These are phyloP conservation scores for Avena sativa DNA, from an alignment of 176 grass and related monocot species.

Conservation along the genomic window DNA sequence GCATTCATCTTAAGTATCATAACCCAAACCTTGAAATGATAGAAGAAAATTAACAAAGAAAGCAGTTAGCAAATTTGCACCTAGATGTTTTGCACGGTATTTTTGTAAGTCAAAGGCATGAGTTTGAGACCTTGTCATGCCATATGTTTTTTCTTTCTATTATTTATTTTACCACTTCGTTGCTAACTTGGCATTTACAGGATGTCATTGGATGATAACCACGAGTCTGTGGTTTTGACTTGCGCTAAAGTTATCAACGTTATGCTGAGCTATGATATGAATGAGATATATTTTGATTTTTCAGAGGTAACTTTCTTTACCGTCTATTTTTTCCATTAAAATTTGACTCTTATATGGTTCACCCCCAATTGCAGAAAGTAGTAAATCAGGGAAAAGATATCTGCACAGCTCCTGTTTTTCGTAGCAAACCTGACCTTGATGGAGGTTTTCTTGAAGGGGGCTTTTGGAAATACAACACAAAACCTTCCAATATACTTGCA, in stretches of 20 bases:
- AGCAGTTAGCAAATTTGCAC: constrained; percentile 3
- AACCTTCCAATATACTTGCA: constrained; percentile 78
- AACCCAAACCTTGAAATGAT: constrained; percentile 16
- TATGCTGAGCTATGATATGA: constrained; percentile 76
- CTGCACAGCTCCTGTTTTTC: constrained; percentile 91
- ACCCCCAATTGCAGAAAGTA: constrained; percentile 61
- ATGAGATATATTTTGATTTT: constrained; percentile 72
- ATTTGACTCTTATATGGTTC: constrained; percentile 29
- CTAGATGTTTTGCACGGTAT: neutral
- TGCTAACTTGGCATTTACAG: constrained; percentile 57
- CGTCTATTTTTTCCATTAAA: neutral
- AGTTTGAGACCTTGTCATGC: constrained; percentile 5
- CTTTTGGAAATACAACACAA: constrained; percentile 96
- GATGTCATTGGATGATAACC: constrained; percentile 95
- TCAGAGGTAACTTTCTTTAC: constrained; percentile 62
- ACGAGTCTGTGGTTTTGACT: constrained; percentile 90
- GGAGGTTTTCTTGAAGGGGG: constrained; percentile 86
- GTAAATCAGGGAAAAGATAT: constrained; percentile 55
- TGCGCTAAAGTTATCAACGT: constrained; percentile 78
- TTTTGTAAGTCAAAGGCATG: constrained; percentile 9
- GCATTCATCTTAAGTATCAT: neutral
- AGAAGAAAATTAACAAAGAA: neutral
- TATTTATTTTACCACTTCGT: constrained; percentile 43
- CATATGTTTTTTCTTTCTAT: constrained; percentile 14
- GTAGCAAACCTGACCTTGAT: constrained; percentile 71